Percentiles rank a stretch among this genome's conserved stretches.
These are phyloP conservation scores for Nevesoporus exiguus DNA, from an alignment of 768 basidiomycete species.

Conservation along the genomic window DNA sequence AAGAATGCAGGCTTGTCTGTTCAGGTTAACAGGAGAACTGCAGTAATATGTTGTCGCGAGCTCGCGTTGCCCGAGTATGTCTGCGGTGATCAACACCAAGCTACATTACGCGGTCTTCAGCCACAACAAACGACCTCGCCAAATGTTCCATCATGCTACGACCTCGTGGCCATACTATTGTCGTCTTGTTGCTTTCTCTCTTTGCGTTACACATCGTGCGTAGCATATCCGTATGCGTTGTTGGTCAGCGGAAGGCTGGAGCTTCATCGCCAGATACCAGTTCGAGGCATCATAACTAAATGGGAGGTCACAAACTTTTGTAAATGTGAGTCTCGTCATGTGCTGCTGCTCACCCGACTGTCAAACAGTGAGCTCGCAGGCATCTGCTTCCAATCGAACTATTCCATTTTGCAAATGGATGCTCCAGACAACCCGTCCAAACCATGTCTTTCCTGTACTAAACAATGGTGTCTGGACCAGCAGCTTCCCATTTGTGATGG, in stretches of 20 bases:
- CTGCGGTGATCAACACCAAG: slow-evolving; percentile 2
- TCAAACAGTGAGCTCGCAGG: slow-evolving; percentile 44
- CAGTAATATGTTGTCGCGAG: slow-evolving; percentile 8
- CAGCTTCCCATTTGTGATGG: slow-evolving; percentile 81
- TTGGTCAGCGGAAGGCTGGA: slow-evolving; percentile 8
- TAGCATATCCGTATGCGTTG: slow-evolving; percentile 12
- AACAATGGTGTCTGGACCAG: slow-evolving; percentile 94
- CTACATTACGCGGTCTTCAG: slow-evolving; percentile 8
- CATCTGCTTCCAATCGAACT: slow-evolving; percentile 87
- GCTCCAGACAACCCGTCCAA: slow-evolving; percentile 82
- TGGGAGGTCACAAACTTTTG: slow-evolving; percentile 92
- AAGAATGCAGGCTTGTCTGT: slow-evolving; percentile 10
- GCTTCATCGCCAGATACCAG: slow-evolving; percentile 34
- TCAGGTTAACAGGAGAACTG: background rate
- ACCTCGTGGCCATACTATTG: slow-evolving; percentile 8
- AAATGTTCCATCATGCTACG: slow-evolving; percentile 17
- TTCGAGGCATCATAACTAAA: slow-evolving; percentile 51
- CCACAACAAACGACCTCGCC: slow-evolving; percentile 11
- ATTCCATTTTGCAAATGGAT: slow-evolving; percentile 77
- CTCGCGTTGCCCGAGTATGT: background rate
- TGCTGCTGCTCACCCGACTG: background rate
- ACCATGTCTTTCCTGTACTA: slow-evolving; percentile 90
- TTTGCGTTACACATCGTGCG: slow-evolving; percentile 24
- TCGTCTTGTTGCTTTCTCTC: slow-evolving; percentile 18
- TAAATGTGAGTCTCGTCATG: slow-evolving; percentile 57